These are phyloP conservation scores for Salix brachista DNA, from an alignment of 345 rosid species.

Conservation along the genomic window DNA sequence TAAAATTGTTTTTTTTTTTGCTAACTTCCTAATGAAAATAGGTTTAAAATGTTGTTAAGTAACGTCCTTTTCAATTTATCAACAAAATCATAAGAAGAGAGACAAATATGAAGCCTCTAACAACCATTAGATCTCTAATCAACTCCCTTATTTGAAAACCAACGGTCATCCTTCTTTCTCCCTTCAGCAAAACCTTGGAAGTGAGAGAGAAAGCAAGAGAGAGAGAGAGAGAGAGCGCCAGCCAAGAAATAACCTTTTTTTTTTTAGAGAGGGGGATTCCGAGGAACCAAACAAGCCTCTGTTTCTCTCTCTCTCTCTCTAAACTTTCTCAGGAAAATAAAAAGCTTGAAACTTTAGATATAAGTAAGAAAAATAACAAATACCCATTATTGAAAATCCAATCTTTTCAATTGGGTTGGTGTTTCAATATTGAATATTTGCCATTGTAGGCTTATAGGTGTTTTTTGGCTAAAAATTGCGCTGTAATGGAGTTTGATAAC, in stretches of 20 bases:
- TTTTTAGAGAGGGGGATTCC: neutral
- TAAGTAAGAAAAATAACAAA: neutral
- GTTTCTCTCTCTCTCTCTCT: neutral
- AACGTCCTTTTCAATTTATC: neutral
- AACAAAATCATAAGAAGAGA: neutral
- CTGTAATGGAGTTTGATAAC: conserved; percentile 64
- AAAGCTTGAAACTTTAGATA: neutral
- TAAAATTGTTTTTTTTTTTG: neutral
- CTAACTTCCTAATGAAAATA: neutral
- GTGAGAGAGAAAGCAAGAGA: neutral
- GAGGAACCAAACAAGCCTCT: neutral
- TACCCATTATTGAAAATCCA: neutral
- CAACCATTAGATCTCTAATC: conserved; percentile 2
- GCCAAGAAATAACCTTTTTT: conserved; percentile 2
- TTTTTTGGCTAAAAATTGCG: neutral
- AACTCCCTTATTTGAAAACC: neutral
- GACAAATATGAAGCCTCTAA: neutral
- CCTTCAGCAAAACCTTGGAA: neutral
- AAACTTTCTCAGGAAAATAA: neutral
- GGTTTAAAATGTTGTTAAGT: neutral
- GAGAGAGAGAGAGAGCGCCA: neutral
- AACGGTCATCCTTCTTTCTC: neutral
- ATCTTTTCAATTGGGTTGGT: neutral
- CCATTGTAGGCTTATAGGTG: neutral
- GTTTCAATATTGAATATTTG: neutral